phyloP scores from a whole-genome alignment of 1,284 basidiomycete genomes.

The Caloboletus firmus region DNA sequence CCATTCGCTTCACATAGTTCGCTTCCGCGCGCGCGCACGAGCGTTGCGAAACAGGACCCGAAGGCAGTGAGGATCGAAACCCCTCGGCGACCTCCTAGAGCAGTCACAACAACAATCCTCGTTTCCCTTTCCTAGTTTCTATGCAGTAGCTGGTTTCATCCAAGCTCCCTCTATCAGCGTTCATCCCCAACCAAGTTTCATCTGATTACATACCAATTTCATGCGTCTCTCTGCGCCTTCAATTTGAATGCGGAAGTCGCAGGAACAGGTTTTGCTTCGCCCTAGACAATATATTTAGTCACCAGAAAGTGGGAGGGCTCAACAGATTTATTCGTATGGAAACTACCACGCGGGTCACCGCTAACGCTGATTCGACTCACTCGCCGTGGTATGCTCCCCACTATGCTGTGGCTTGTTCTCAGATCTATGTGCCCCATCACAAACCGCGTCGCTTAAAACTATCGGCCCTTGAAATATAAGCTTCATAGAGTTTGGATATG shows the following conservation, averaged over 20 bases:
- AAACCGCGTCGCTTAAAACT: too few species aligned
- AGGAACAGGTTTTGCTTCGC: slow-evolving; percentile 1
- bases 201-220: slow-evolving; percentile 8
- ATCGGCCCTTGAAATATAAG: too few species aligned
- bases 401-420: too few species aligned
- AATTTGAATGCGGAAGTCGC: slow-evolving; percentile 3
- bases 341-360: background rate
- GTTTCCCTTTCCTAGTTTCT: slow-evolving; percentile 7
- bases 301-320: background rate
- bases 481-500: too few species aligned
- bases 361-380: background rate
- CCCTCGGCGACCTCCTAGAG: slow-evolving; percentile 10
- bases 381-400: too few species aligned
- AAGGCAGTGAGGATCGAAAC: slow-evolving; percentile 24
- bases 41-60: slow-evolving; percentile 20
- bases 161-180: slow-evolving; percentile 8
- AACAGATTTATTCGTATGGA: background rate
- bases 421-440: too few species aligned
- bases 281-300: background rate
- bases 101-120: slow-evolving; percentile 4
- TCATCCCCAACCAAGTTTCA: slow-evolving; percentile 6
- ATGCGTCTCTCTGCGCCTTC: background rate
- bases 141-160: slow-evolving; percentile 12
- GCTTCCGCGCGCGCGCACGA: slow-evolving; percentile 22
- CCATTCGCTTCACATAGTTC: slow-evolving; percentile 17